Evolutionary conservation across 208 protist species (phyloP).

Genomic region (Leishmania major): DNA sequence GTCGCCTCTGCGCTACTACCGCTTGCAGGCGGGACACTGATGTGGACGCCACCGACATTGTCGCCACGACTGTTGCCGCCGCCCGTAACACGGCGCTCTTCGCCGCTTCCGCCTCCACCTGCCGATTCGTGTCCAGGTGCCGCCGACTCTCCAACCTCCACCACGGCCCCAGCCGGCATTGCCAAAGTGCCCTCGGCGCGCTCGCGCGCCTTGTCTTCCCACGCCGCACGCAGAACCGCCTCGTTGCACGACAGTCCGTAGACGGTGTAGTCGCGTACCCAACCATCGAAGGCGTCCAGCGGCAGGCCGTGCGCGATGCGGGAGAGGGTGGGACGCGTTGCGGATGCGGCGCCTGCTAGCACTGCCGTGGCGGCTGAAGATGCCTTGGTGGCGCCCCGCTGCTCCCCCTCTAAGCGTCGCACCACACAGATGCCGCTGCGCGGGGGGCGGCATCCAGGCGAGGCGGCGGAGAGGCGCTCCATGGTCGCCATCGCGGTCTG

Average conservation of each 20-base stretch:
- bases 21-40: background rate
- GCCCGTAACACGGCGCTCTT: background rate
- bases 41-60: background rate
- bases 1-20: background rate
- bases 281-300: constrained; percentile 30
- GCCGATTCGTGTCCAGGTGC: background rate
- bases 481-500: constrained; percentile 2
- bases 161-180: background rate
- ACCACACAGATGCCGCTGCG: constrained; percentile 27
- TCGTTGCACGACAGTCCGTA: constrained; percentile 32
- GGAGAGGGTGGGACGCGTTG: constrained; percentile 14
- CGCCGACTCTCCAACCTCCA: background rate
- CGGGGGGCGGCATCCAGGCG: constrained; percentile 21
- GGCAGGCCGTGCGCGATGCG: constrained; percentile 29
- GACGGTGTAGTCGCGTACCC: constrained; percentile 52
- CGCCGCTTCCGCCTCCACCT: background rate
- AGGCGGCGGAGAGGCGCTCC: constrained; percentile 11
- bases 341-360: background rate
- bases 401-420: constrained; percentile 25
- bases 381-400: background rate
- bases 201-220: constrained; percentile 36
- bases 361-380: background rate
- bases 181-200: background rate
- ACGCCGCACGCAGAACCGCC: constrained; percentile 25
- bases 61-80: background rate